Evolutionary conservation across 805 yeast genomes (phyloP).

Genomic region (Debaryomyces hansenii): DNA sequence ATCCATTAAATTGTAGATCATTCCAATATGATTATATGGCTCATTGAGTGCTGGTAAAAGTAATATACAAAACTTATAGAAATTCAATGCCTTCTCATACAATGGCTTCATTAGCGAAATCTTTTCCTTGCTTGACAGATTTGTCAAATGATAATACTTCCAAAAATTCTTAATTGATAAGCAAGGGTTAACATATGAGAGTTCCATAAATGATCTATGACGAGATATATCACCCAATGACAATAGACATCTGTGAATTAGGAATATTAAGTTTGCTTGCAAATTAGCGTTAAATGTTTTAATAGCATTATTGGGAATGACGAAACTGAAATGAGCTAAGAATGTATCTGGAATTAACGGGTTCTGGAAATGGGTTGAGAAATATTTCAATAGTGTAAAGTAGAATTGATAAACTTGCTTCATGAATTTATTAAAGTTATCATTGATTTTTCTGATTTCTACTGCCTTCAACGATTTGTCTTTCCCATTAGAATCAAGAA

Average conservation of each 20-base stretch:
- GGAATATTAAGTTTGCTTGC: conserved; percentile 37
- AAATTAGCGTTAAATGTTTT: conserved; percentile 13
- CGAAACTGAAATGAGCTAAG: conserved; percentile 26
- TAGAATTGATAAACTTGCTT: conserved; percentile 52
- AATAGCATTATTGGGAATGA: conserved; percentile 10
- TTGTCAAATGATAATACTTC: conserved; percentile 30
- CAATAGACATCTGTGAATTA: conserved; percentile 50
- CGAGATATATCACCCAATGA: conserved; percentile 61
- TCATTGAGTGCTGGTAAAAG: conserved; percentile 70
- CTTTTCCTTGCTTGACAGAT: conserved; percentile 19
- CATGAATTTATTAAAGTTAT: conserved; percentile 48
- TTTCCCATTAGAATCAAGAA: conserved; percentile 9
- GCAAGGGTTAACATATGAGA: conserved; percentile 40
- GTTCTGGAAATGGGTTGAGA: conserved; percentile 37
- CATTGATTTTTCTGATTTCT: conserved; percentile 58
- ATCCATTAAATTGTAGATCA: conserved; percentile 38
- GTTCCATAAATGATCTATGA: conserved; percentile 51
- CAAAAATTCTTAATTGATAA: conserved; percentile 26
- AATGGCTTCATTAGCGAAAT: conserved; percentile 33
- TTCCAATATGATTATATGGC: conserved; percentile 60
- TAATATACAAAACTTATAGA: conserved; percentile 52
- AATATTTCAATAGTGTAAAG: conserved; percentile 37
- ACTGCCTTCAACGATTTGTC: conserved; percentile 32
- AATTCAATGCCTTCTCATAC: conserved; percentile 26
- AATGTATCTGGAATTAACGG: conserved; percentile 33